Base-by-base conservation (phyloP, 148 eudicot genomes). In the Chenopodium suecicum region DNA sequence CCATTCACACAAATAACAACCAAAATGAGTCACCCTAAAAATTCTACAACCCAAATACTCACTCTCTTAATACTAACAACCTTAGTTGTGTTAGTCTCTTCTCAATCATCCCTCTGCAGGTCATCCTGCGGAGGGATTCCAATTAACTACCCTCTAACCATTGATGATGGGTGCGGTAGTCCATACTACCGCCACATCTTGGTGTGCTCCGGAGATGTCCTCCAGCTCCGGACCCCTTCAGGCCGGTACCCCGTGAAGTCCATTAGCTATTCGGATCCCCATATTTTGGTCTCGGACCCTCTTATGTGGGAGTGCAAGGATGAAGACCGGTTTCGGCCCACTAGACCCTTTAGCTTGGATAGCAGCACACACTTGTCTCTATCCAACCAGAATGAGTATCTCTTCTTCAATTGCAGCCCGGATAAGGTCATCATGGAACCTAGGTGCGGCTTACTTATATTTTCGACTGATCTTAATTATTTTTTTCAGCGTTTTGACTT, bases 151-250 rank as follows among this genome's bases (percentile, higher is more conserved):
- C 99, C 99, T 1, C 88, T 96, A 29, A 91, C 93, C 80, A 88
- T 94, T 31, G 97, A 91, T 34, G 91, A 92, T 34, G 99, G 99
- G 23, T 96, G 97, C 27, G 98, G 99, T 66, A 93, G 91, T 86
- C 97, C 92, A 0, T 96, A 92, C 77, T 96, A 96, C 84, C 77
- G 95, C 13, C 91, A 86, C 87, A 78, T 96, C 77, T 88, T 95
- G 47, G 88, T 82, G 11, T 95, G 99, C 85, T 70, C 90, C 23
- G 80, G 68, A 12, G 83, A 85, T n/a, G 32, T 78, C 13, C 92
- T 94, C 22, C 81, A 89, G 62, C 92, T 94, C 76, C 84, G 95
- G 4, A 96, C 98, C 11, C 99, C 99, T 4, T 96, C 99, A 12
- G 99, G 98, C 7, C 73, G 84, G 37, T 96, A 96, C 75, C 91